Evolutionary conservation across 768 basidiomycete species (phyloP).

Genomic region (Xerocomellus dryophilus): DNA sequence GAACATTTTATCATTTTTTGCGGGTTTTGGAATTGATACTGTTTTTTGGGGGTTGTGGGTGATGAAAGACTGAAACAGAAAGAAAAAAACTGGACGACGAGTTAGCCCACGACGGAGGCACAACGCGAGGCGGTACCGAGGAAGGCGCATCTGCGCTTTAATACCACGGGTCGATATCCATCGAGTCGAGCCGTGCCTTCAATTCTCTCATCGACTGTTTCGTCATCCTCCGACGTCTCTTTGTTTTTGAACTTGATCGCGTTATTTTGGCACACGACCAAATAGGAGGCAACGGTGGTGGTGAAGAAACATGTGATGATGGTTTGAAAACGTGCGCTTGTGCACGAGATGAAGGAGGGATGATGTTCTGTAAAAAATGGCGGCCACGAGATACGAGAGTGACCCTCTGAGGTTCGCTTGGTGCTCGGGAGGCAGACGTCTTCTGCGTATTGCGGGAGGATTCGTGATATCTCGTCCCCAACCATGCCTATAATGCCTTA

Average conservation of each 20-base stretch:
- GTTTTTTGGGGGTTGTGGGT: not conserved
- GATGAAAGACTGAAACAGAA: not conserved
- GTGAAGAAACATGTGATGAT: not conserved
- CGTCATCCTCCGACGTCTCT: slow-evolving; percentile 6
- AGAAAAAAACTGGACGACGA: not conserved
- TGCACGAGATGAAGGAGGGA: not conserved
- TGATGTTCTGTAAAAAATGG: slow-evolving; percentile 1
- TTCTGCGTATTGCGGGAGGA: not conserved
- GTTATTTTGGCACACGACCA: slow-evolving; percentile 25
- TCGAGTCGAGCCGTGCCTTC: slow-evolving; percentile 9
- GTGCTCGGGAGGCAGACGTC: not conserved
- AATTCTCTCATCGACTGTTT: slow-evolving; percentile 8
- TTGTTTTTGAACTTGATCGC: slow-evolving; percentile 4
- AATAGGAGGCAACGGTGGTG: not conserved
- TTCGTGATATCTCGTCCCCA: not conserved
- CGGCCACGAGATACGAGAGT: not conserved
- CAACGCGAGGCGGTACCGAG: not conserved
- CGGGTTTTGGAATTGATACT: not conserved
- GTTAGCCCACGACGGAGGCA: not conserved
- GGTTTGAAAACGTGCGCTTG: not conserved
- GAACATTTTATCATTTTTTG: slow-evolving; percentile 1
- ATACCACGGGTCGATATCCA: slow-evolving; percentile 13
- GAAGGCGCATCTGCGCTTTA: not conserved
- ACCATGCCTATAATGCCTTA: slow-evolving; percentile 4
- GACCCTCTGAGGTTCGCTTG: not conserved